These are phyloP conservation scores for Stemphylium beticola DNA, from an alignment of 2,329 filamentous ascomycete genomes.

Conservation along the genomic window DNA sequence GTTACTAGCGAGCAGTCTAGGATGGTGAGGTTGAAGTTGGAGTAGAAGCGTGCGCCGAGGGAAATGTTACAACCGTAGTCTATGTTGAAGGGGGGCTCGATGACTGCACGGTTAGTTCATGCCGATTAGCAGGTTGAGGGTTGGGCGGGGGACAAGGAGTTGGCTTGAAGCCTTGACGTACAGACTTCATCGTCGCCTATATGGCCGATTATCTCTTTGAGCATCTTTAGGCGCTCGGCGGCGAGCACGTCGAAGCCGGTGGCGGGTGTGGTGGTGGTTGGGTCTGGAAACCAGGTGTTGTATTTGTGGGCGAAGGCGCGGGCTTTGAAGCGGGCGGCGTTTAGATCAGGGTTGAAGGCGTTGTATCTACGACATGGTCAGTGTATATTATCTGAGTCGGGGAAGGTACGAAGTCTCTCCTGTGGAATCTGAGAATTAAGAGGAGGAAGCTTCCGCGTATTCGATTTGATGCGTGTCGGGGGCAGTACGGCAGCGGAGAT, in stretches of 20 bases:
- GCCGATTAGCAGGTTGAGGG: not conserved
- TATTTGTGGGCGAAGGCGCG: constrained; percentile 64
- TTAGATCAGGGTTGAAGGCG: constrained; percentile 56
- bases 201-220: constrained; percentile 41
- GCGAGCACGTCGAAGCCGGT: constrained; percentile 34
- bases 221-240: constrained; percentile 30
- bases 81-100: constrained; percentile 67
- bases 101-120: constrained; percentile 31
- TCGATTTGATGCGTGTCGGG: not conserved
- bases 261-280: constrained; percentile 18
- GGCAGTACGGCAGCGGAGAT: no score
- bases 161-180: not conserved
- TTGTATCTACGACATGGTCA: constrained; percentile 55
- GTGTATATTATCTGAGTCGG: not conserved
- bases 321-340: constrained; percentile 60
- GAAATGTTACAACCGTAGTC: constrained; percentile 72
- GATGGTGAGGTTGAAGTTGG: constrained; percentile 64
- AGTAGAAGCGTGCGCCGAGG: constrained; percentile 68
- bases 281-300: constrained; percentile 56
- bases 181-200: constrained; percentile 43
- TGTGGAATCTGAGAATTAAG: not conserved
- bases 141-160: not conserved
- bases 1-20: constrained; percentile 60
- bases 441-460: not conserved
- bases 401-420: not conserved